A percentile compares a stretch with the other conserved stretches of the same genome.
Conservation (phyloP, 2,329 filamentous ascomycete species). For the Scedosporium dehoogii region DNA sequence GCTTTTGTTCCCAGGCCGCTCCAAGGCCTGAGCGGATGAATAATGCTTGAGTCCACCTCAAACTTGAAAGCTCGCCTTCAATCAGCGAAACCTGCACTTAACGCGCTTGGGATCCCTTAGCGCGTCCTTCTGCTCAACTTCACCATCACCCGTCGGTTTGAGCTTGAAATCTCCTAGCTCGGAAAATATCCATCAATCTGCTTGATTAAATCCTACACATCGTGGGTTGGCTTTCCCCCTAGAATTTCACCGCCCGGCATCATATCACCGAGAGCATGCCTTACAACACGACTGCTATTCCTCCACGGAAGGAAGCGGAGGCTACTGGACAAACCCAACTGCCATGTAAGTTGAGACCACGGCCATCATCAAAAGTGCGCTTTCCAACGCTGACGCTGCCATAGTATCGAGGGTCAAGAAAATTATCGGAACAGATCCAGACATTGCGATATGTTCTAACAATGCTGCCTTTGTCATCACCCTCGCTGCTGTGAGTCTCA, state of each 20-base stretch:
- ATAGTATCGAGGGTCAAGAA: conserved; percentile 91
- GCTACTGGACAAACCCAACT: conserved; percentile 77
- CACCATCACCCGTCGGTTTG: background rate
- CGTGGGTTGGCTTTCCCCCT: background rate
- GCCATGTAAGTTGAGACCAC: conserved; percentile 52
- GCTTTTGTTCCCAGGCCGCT: too few relatives aligned
- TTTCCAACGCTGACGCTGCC: conserved; percentile 8
- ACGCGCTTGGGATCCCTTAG: background rate
- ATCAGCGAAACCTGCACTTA: background rate
- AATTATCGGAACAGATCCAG: conserved; percentile 81
- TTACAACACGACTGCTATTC: conserved; percentile 78
- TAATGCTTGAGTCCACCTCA: too few relatives aligned
- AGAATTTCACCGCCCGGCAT: background rate
- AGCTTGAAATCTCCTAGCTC: background rate
- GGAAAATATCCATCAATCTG: background rate
- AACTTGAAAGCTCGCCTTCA: too few relatives aligned
- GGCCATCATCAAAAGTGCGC: background rate
- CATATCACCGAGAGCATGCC: conserved; percentile 50
- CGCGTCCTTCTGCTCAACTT: background rate
- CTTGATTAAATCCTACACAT: background rate
- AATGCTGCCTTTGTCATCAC: conserved; percentile 93
- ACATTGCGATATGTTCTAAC: conserved; percentile 78
- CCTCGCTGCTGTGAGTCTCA: conserved; percentile 60
- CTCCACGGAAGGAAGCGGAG: conserved; percentile 72
- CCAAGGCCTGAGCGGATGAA: too few relatives aligned